Percentiles rank a stretch among this genome's conserved stretches.
Conservation (phyloP, 306 rosid genomes). For the Rosa rugosa region DNA sequence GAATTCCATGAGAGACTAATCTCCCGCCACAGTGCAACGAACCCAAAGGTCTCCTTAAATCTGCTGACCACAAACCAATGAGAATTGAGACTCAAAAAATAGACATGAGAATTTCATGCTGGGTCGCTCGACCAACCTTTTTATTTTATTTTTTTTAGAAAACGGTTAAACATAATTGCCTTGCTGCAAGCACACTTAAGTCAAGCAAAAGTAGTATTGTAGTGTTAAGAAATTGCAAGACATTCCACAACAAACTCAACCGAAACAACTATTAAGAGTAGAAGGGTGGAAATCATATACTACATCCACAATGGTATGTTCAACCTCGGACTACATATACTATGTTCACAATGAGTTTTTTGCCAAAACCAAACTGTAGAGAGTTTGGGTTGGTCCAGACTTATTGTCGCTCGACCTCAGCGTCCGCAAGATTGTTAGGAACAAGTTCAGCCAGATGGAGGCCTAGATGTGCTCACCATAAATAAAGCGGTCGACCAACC, state of each 20-base stretch:
- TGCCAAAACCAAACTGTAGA: constrained; percentile 4
- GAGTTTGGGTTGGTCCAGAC: constrained; percentile 13
- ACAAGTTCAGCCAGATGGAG: constrained; percentile 79
- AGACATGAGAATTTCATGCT: too few relatives aligned
- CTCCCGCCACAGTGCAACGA: too few relatives aligned
- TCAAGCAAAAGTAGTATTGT: neutral
- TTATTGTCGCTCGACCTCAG: constrained; percentile 70
- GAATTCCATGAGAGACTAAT: too few relatives aligned
- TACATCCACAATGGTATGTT: constrained; percentile 11
- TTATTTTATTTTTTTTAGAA: neutral
- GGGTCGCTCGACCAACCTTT: too few relatives aligned
- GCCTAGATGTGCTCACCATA: constrained; percentile 92
- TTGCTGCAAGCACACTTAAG: neutral
- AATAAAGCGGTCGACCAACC: constrained; percentile 71
- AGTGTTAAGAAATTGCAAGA: neutral
- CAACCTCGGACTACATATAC: constrained; percentile 7
- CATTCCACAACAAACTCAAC: neutral
- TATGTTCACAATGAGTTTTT: neutral
- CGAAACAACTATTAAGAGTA: neutral
- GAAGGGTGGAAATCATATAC: neutral
- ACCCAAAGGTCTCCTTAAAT: too few relatives aligned
- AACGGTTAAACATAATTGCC: neutral
- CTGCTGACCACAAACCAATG: too few relatives aligned
- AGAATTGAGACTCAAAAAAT: too few relatives aligned
- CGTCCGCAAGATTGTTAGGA: constrained; percentile 82